Evolutionary conservation across 148 eudicot genomes (phyloP).

Genomic region (Fallopia convolvulus): DNA sequence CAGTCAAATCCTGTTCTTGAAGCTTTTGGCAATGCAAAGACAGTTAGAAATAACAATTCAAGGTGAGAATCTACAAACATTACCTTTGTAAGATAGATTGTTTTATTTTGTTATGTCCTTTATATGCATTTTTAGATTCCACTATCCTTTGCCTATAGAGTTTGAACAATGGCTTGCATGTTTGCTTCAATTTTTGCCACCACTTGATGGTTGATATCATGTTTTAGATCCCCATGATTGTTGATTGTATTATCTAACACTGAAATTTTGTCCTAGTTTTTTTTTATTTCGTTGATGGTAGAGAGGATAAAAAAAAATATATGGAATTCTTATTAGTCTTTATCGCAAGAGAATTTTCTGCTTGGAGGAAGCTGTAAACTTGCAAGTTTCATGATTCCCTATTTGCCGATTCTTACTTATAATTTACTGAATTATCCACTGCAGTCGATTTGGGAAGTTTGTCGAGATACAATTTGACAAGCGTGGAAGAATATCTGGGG

Average conservation of each 20-base stretch:
- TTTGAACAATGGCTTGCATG: neutral
- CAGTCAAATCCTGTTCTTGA: slow-evolving; percentile 94
- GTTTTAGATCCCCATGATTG: neutral
- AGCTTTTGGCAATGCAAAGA: slow-evolving; percentile 94
- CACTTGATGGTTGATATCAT: neutral
- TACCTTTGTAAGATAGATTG: slow-evolving; percentile 4
- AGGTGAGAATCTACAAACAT: slow-evolving; percentile 38
- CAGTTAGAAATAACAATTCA: slow-evolving; percentile 85
- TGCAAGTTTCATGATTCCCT: neutral
- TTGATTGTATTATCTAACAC: neutral
- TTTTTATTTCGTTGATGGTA: neutral
- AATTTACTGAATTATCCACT: slow-evolving; percentile 15
- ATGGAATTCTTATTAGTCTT: neutral
- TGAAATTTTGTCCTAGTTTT: neutral
- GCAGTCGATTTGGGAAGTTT: slow-evolving; percentile 92
- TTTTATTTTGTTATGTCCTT: neutral
- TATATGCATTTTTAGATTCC: neutral
- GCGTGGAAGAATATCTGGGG: slow-evolving; percentile 84
- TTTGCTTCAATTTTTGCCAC: neutral
- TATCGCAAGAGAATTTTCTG: neutral
- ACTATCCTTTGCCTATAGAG: neutral
- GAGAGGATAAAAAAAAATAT: neutral
- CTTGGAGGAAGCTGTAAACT: neutral
- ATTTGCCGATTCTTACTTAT: neutral
- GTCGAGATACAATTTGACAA: slow-evolving; percentile 91